A percentile compares a stretch with the other conserved stretches of the same genome.
phyloP scores from a whole-genome alignment of 2,329 filamentous ascomycete genomes.

The Colletotrichum coccodes region DNA sequence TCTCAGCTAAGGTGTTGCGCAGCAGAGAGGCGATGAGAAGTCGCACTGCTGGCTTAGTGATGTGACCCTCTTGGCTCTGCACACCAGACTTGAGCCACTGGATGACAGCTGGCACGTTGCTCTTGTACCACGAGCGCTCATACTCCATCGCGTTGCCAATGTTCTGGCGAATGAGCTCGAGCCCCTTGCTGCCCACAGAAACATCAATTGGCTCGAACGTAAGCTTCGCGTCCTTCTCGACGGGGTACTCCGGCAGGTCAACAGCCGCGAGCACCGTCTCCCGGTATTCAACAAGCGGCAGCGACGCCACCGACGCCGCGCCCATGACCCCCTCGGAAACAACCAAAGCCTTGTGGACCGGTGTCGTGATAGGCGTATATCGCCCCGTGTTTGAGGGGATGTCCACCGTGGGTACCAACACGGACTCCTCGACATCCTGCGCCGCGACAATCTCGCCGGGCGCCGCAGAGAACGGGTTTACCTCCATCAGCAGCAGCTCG shows the following conservation, averaged over 20 bases:
- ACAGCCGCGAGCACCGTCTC: constrained; percentile 65
- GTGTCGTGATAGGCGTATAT: constrained; percentile 76
- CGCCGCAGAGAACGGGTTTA: constrained; percentile 57
- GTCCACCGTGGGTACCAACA: constrained; percentile 81
- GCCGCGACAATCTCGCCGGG: constrained; percentile 48
- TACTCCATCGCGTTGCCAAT: constrained; percentile 77
- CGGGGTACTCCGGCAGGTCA: constrained; percentile 60
- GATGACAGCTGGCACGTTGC: constrained; percentile 72
- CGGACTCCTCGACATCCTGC: constrained; percentile 66
- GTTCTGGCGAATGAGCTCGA: constrained; percentile 75
- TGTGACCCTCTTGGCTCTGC: constrained; percentile 46
- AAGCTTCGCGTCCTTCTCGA: constrained; percentile 45
- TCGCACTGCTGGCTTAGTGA: constrained; percentile 73
- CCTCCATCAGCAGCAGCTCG: constrained; percentile 70
- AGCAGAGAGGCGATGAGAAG: constrained; percentile 76
- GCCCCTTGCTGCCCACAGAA: constrained; percentile 67
- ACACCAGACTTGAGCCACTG: constrained; percentile 71
- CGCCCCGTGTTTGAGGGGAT: constrained; percentile 74
- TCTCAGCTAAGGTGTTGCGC: constrained; percentile 58
- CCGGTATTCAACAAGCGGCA: constrained; percentile 50
- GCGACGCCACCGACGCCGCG: constrained; percentile 62
- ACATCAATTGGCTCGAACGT: constrained; percentile 72
- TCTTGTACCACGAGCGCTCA: constrained; percentile 78
- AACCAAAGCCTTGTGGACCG: constrained; percentile 84
- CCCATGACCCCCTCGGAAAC: constrained; percentile 79